Base-by-base conservation (phyloP, 192 early-diverging fungal genomes). In the Coemansia sp. region DNA sequence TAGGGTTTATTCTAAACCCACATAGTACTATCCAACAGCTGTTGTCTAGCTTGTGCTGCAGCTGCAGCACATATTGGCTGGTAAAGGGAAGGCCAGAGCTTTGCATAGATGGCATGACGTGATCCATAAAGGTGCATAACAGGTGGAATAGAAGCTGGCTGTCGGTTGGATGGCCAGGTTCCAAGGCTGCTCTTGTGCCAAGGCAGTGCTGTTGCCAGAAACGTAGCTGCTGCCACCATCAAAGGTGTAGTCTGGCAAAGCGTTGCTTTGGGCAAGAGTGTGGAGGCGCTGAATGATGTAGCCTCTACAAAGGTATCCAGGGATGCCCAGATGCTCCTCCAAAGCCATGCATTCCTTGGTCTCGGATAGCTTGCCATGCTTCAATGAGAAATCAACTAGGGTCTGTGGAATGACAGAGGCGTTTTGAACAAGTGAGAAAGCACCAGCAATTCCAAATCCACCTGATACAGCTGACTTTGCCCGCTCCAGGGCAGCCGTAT, bases 51-150 rank as follows among this genome's bases (percentile, higher is more conserved):
- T 82, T 77, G 37, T 56, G 50, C 31, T 83, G 85, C 53, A 76
- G 57, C 59, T 83, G 82, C 28, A 85, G 65, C 57, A 85, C 83
- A 45, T 79, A 78, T 59, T 80, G 83, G 65, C 84, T 83, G 23
- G 85, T 82, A 59, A 88, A 88, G 23, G 80, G 77, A 56, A 77
- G 83, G 16, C 85, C 74, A 9, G 57, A 50, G 36, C 77, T 76
- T 16, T 73, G 70, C 43, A 73, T 75, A 0, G 74, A 67, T 24
- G 86, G 85, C 81, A 86, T 84, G 0, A 74, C 69, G 50, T 84
- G 72, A 46, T 88, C 86, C 79, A 88, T 82, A 37, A 83, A 88
- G 9, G 79, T 76, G 37, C 82, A 83, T 65, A 88, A 86, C 64
- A 88, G 65, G 60, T 88, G 86, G 73, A 88, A 85, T 18, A 88